A percentile compares a stretch with the other conserved stretches of the same genome.
phyloP scores from a whole-genome alignment of 345 rosid genomes.

The Reutealis trisperma region DNA sequence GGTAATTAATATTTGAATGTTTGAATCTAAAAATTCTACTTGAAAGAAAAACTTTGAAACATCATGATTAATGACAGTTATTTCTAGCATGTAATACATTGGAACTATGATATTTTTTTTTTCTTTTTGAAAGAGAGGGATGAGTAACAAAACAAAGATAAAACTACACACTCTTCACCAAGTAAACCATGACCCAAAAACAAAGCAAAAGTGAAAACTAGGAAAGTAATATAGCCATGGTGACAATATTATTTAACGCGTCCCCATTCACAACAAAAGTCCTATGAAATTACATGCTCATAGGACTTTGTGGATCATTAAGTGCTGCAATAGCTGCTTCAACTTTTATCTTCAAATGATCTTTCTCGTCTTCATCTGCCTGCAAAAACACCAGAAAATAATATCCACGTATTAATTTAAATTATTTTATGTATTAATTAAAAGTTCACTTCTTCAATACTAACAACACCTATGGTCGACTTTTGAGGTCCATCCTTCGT shows the following conservation, averaged over 20 bases:
- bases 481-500: too few species aligned
- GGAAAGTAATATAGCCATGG: not conserved
- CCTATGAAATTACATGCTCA: constrained; percentile 40
- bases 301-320: constrained; percentile 58
- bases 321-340: constrained; percentile 59
- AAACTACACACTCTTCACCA: not conserved
- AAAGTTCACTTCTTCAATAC: too few species aligned
- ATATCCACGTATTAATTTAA: too few species aligned
- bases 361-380: constrained; percentile 65
- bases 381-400: constrained; percentile 22
- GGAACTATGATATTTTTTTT: not conserved
- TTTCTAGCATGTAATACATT: not conserved
- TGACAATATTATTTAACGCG: too few species aligned
- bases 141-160: not conserved
- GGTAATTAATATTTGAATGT: too few species aligned
- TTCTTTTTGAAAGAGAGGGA: too few species aligned
- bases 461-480: too few species aligned
- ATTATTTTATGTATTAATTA: too few species aligned
- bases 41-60: too few species aligned
- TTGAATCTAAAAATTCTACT: too few species aligned
- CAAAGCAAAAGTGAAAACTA: not conserved
- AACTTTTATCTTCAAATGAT: constrained; percentile 42
- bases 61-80: too few species aligned
- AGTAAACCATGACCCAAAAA: not conserved
- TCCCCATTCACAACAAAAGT: not conserved